Conservation (phyloP, 2,329 filamentous ascomycete species). For the Pseudogymnoascus verrucosus region DNA sequence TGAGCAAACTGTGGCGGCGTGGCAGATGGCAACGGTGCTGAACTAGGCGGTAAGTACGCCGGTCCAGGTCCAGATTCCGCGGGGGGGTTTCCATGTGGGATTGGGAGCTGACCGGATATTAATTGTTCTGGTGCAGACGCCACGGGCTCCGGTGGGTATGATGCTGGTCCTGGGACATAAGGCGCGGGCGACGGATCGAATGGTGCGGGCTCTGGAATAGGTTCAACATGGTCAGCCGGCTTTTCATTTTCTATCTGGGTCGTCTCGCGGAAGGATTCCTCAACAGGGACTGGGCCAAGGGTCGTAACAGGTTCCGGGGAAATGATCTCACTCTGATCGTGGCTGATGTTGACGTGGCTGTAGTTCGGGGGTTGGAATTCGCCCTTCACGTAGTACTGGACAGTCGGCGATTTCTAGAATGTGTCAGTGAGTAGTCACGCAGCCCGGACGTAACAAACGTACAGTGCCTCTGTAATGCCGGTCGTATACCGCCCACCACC, state of each 20-base stretch:
- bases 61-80: background rate
- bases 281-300: slow-evolving; percentile 9
- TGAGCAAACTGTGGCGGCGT: background rate
- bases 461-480: slow-evolving; percentile 62
- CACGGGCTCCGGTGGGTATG: slow-evolving; percentile 12
- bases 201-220: background rate
- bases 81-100: slow-evolving; percentile 16
- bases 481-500: slow-evolving; percentile 95
- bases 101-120: slow-evolving; percentile 16
- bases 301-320: background rate
- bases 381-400: slow-evolving; percentile 28
- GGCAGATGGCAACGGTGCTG: background rate
- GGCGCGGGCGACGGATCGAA: slow-evolving; percentile 9
- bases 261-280: slow-evolving; percentile 20
- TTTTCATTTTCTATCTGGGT: slow-evolving; percentile 15
- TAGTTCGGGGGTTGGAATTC: slow-evolving; percentile 26
- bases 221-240: slow-evolving; percentile 5
- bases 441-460: slow-evolving; percentile 15
- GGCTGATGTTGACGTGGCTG: slow-evolving; percentile 14
- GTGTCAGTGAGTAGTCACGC: background rate
- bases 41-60: background rate
- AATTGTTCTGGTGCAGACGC: slow-evolving; percentile 14
- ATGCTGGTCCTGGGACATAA: slow-evolving; percentile 3
- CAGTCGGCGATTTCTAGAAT: slow-evolving; percentile 18
- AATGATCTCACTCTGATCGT: slow-evolving; percentile 10